These are phyloP conservation scores for Blastobotrys petasosporus DNA, from an alignment of 1,139 yeast genomes.

Conservation along the genomic window DNA sequence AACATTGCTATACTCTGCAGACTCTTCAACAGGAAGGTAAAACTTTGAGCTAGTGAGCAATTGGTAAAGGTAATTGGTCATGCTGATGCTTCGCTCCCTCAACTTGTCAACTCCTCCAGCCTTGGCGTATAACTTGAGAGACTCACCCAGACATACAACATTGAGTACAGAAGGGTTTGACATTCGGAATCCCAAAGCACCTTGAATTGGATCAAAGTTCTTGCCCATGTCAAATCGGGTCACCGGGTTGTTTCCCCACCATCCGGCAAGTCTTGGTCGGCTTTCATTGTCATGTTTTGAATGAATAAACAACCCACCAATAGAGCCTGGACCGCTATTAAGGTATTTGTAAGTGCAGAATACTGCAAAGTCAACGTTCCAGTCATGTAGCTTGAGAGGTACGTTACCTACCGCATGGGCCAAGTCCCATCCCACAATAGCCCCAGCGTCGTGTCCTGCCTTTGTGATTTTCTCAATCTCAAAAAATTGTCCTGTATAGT, in stretches of 20 bases:
- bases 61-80: constrained; percentile 55
- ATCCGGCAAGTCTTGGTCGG: constrained; percentile 77
- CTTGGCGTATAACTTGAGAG: constrained; percentile 53
- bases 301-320: constrained; percentile 77
- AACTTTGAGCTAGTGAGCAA: constrained; percentile 38
- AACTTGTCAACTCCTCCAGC: constrained; percentile 61
- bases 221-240: constrained; percentile 78
- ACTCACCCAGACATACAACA: constrained; percentile 62
- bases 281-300: constrained; percentile 37
- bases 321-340: constrained; percentile 89
- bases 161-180: constrained; percentile 90
- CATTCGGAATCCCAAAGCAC: constrained; percentile 84
- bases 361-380: constrained; percentile 89
- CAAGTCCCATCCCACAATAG: constrained; percentile 87
- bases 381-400: constrained; percentile 66
- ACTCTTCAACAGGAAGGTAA: constrained; percentile 36
- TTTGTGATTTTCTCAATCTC: constrained; percentile 64
- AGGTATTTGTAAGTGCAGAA: constrained; percentile 93
- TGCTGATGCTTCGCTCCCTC: constrained; percentile 48
- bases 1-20: constrained; percentile 18
- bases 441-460: constrained; percentile 48
- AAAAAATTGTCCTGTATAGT: constrained; percentile 84
- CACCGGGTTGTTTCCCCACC: constrained; percentile 87
- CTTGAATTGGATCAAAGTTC: constrained; percentile 66
- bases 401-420: constrained; percentile 95